Conservation (phyloP, 305 asterid genomes). For the Plantago coronopus region DNA sequence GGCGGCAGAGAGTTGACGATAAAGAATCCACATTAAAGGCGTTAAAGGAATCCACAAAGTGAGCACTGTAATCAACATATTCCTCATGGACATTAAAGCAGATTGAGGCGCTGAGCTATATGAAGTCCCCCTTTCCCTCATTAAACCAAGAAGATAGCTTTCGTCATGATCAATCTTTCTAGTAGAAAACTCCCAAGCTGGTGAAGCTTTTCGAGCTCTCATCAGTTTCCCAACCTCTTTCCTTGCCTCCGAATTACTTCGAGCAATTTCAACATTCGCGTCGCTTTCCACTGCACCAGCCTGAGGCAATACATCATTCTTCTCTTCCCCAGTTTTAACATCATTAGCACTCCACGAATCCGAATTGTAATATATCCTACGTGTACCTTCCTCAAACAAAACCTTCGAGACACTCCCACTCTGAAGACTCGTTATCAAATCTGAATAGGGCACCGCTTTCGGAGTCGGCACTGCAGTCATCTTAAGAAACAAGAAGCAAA, state of each 20-base stretch:
- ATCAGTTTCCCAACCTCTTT: slow-evolving; percentile 30
- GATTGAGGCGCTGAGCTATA: slow-evolving; percentile 92
- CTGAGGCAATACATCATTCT: slow-evolving; percentile 13
- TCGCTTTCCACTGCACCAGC: slow-evolving; percentile 24
- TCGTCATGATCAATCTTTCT: slow-evolving; percentile 95
- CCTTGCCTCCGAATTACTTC: slow-evolving; percentile 21
- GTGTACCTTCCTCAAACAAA: slow-evolving; percentile 91
- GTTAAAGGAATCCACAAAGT: slow-evolving; percentile 88
- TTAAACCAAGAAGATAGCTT: slow-evolving; percentile 71
- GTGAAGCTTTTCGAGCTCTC: slow-evolving; percentile 33
- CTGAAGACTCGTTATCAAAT: slow-evolving; percentile 67
- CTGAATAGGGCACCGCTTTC: slow-evolving; percentile 69
- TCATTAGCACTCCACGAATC: slow-evolving; percentile 27
- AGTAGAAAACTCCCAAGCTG: slow-evolving; percentile 74
- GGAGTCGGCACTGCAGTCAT: slow-evolving; percentile 67
- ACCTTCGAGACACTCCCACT: slow-evolving; percentile 64
- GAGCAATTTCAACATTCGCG: slow-evolving; percentile 20
- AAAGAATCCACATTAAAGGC: slow-evolving; percentile 88
- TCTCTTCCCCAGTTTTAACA: slow-evolving; percentile 23
- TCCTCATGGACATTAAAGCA: slow-evolving; percentile 54
- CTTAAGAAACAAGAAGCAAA: slow-evolving; percentile 72
- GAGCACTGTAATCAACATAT: slow-evolving; percentile 63
- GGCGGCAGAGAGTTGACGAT: slow-evolving; percentile 81
- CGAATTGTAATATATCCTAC: slow-evolving; percentile 63
- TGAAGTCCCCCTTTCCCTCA: slow-evolving; percentile 74